Conservation (phyloP, 306 rosid genomes). For the Quercus parvula region DNA sequence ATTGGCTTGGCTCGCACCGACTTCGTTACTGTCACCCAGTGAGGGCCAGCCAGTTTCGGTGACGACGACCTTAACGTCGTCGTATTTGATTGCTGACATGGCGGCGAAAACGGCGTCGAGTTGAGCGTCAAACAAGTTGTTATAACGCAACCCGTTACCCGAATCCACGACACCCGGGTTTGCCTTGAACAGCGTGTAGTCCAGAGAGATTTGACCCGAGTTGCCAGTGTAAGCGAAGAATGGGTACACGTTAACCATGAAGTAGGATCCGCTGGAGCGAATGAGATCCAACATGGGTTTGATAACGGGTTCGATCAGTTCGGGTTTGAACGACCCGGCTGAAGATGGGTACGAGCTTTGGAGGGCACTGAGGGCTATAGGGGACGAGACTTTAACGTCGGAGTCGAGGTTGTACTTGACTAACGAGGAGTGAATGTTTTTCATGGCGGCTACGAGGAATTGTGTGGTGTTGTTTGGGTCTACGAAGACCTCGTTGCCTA, state of each 20-base stretch:
- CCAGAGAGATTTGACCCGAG: constrained; percentile 45
- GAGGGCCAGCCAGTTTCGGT: constrained; percentile 95
- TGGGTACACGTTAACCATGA: constrained; percentile 79
- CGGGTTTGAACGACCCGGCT: constrained; percentile 69
- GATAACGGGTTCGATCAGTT: constrained; percentile 57
- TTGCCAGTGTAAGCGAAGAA: constrained; percentile 64
- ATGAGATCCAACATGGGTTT: constrained; percentile 66
- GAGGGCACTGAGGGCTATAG: constrained; percentile 60
- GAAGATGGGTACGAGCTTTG: constrained; percentile 68
- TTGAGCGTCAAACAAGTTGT: constrained; percentile 64
- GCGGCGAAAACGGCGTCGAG: constrained; percentile 85
- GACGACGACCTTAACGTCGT: constrained; percentile 47
- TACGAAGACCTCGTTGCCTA: constrained; percentile 83
- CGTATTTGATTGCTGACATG: constrained; percentile 56
- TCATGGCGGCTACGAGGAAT: constrained; percentile 75
- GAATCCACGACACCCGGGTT: constrained; percentile 72
- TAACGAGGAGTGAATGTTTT: constrained; percentile 51
- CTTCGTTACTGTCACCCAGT: constrained; percentile 54
- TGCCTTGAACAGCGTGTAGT: constrained; percentile 52
- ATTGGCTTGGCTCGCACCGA: constrained; percentile 53
- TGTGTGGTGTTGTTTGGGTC: constrained; percentile 62
- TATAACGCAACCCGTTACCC: constrained; percentile 61
- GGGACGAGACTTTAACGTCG: constrained; percentile 64
- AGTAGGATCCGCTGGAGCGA: constrained; percentile 47
- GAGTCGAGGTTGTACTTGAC: constrained; percentile 33